Evolutionary conservation across 1,284 basidiomycete species (phyloP), one percentile per base, ranked within the genome.

Genomic region (Omphalotus olearius): DNA sequence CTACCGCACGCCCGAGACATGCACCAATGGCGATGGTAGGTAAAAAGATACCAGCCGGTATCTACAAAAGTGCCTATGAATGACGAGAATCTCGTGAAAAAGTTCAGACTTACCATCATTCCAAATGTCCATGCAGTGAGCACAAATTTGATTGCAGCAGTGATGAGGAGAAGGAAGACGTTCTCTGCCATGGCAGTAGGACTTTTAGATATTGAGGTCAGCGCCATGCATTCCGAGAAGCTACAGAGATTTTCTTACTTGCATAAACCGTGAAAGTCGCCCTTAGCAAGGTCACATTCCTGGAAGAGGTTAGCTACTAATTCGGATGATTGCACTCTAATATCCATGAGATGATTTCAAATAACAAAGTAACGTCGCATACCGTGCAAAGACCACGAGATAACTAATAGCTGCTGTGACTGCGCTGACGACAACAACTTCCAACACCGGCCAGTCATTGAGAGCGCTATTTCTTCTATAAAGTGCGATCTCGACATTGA

Each of bases 91-190:
- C 20, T 26, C 13, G 17, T 5, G 10, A 14, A 54, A 18, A 36
- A 26, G 14, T 13, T 14, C 20, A 3, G 16, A 57, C 71, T 55
- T 55, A 83, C 84, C 80, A 82, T 83, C 80, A 87, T 85, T 13
- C 85, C 85, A 61, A 88, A 88, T 3, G 85, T 86, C 82, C 83
- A 87, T 2, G 83, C 78, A 18, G 85, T 88, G 25, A 88, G 66
- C 1, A 72, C 68, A 14, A 87, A 62, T 59, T 88, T 88, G 45
- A 82, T 69, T 3, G 70, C 61, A 2, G 83, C 82, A 0, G 85
- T 85, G 6, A 86, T 64, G 30, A 82, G 62, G 2, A 88, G 69
- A 6, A 86, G 67, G 59, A 86, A 85, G 5, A 86, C 74, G 57
- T 85, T 88, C 54, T 83, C 77, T 70, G 78, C 75, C 56, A 78